These are phyloP conservation scores for Pichia nakasei DNA, from an alignment of 805 yeast genomes.

Conservation along the genomic window DNA sequence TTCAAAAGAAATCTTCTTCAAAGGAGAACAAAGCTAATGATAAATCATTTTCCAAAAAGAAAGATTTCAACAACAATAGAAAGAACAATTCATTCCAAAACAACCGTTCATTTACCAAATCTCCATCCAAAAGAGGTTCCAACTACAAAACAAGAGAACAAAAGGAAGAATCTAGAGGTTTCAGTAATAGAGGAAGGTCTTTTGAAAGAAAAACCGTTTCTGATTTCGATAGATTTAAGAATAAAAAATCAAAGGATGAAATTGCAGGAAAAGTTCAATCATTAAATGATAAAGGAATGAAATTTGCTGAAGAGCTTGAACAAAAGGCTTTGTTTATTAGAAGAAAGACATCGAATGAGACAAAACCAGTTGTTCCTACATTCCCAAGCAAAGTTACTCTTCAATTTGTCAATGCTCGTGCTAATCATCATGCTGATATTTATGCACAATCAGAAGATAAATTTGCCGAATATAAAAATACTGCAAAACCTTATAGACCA, in stretches of 20 bases:
- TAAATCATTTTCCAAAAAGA: background rate
- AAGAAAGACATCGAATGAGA: conserved; percentile 5
- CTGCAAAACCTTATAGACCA: background rate
- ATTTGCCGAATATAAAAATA: conserved; percentile 2
- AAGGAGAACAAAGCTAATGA: background rate
- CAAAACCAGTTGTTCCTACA: background rate
- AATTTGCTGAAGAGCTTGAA: conserved; percentile 8
- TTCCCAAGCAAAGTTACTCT: background rate
- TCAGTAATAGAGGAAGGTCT: background rate
- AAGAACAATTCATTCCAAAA: background rate
- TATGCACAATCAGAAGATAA: conserved; percentile 1
- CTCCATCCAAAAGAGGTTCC: background rate
- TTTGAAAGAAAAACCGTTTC: background rate
- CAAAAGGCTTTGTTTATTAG: conserved; percentile 10
- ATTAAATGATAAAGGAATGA: conserved; percentile 9
- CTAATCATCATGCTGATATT: background rate
- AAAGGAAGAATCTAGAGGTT: background rate
- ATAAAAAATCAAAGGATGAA: conserved; percentile 1
- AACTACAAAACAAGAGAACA: background rate
- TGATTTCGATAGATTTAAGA: conserved; percentile 4
- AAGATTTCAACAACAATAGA: background rate
- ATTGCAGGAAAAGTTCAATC: background rate
- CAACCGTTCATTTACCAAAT: background rate
- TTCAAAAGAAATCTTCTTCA: background rate
- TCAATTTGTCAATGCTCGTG: conserved; percentile 8